These are phyloP conservation scores for Ilex asprella DNA, from an alignment of 257 asterid species.

Conservation along the genomic window DNA sequence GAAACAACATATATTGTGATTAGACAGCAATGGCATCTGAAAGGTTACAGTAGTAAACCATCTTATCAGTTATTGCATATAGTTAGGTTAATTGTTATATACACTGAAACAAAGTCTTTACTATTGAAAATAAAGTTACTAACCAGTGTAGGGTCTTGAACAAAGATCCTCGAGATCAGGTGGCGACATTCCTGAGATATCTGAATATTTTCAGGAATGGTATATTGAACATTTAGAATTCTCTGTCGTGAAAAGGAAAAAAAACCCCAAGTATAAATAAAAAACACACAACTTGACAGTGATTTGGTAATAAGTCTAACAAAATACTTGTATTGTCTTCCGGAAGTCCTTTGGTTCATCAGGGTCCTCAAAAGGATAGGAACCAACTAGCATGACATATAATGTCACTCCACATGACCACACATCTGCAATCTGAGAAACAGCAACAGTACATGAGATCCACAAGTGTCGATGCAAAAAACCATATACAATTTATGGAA, in stretches of 20 bases:
- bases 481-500: constrained; percentile 6
- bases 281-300: background rate
- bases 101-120: background rate
- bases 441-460: constrained; percentile 9
- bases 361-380: constrained; percentile 91
- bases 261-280: background rate
- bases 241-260: constrained; percentile 28
- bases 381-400: constrained; percentile 81
- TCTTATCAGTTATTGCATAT: background rate
- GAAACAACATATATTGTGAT: background rate
- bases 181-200: constrained; percentile 64
- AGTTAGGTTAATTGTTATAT: background rate
- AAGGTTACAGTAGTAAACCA: background rate
- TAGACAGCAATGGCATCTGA: background rate
- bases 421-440: constrained; percentile 77
- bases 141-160: constrained; percentile 58
- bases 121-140: constrained; percentile 13
- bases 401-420: constrained; percentile 95
- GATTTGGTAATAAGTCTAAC: background rate
- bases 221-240: constrained; percentile 54
- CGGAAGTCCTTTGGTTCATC: constrained; percentile 72
- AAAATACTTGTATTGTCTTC: constrained; percentile 48
- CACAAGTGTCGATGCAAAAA: constrained; percentile 7
- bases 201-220: constrained; percentile 49
- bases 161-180: constrained; percentile 62